These are phyloP conservation scores for Daldinia sp. DNA, from an alignment of 2,329 filamentous ascomycete genomes.

Conservation along the genomic window DNA sequence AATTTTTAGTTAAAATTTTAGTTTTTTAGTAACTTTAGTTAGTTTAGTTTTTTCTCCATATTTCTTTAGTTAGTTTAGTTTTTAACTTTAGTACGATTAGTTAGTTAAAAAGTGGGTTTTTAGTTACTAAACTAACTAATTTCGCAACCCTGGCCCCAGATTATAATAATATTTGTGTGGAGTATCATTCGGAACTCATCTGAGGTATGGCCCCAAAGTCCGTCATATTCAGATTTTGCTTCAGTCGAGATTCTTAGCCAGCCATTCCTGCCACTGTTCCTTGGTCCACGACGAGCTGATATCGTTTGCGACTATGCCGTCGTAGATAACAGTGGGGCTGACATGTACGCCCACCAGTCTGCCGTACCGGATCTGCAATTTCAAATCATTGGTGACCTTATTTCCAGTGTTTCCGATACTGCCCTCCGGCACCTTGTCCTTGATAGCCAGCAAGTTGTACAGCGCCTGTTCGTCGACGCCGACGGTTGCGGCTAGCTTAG, in stretches of 20 bases:
- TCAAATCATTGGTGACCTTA: constrained; percentile 84
- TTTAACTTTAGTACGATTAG: too few species aligned
- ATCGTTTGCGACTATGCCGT: constrained; percentile 83
- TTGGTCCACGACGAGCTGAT: constrained; percentile 83
- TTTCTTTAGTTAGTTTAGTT: too few species aligned
- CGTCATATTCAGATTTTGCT: not conserved
- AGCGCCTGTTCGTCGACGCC: constrained; percentile 79
- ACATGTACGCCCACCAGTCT: constrained; percentile 87
- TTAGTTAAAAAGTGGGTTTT: too few species aligned
- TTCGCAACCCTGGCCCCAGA: too few species aligned
- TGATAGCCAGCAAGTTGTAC: constrained; percentile 75
- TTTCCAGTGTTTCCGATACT: constrained; percentile 84
- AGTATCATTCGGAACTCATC: not conserved
- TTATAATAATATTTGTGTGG: not conserved
- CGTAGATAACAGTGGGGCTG: constrained; percentile 88
- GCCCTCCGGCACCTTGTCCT: constrained; percentile 73
- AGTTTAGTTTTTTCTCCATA: too few species aligned
- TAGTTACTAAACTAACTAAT: too few species aligned
- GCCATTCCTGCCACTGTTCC: constrained; percentile 88
- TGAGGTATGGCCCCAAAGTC: not conserved
- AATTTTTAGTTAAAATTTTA: too few species aligned
- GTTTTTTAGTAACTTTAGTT: too few species aligned
- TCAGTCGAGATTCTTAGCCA: constrained; percentile 68
- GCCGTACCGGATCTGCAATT: constrained; percentile 83
- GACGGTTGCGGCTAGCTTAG: constrained; percentile 75